phyloP scores from a whole-genome alignment of 306 rosid genomes.

The Cucurbita maxima region DNA sequence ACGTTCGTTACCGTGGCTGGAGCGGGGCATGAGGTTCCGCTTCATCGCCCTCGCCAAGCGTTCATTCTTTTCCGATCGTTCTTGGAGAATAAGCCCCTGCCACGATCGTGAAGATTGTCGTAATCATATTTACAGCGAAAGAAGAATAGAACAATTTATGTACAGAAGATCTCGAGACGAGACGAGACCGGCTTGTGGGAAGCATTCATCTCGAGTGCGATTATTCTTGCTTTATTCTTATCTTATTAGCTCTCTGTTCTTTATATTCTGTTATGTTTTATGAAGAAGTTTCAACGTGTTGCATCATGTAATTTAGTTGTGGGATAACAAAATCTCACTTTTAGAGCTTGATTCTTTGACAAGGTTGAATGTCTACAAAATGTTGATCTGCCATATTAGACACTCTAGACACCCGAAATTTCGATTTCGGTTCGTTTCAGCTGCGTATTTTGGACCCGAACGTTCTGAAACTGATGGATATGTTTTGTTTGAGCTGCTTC shows the following conservation, averaged over 20 bases:
- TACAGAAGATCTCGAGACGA: neutral
- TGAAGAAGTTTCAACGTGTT: neutral
- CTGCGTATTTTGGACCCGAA: too few species aligned
- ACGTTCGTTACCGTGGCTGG: conserved; percentile 73
- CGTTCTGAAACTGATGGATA: neutral
- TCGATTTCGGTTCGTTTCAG: too few species aligned
- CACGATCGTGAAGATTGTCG: conserved; percentile 15
- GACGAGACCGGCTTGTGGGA: conserved; percentile 23
- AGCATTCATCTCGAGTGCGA: conserved; percentile 51
- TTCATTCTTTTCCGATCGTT: conserved; percentile 74
- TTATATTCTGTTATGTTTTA: neutral
- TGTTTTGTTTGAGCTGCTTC: neutral
- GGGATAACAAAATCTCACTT: neutral
- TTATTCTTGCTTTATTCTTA: conserved; percentile 10
- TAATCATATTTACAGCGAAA: conserved; percentile 21
- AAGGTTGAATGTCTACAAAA: neutral
- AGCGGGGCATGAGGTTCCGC: conserved; percentile 97
- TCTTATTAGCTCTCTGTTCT: neutral
- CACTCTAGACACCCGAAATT: neutral
- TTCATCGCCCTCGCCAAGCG: conserved; percentile 74
- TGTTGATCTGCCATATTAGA: neutral
- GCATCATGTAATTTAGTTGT: neutral
- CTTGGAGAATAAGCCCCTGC: conserved; percentile 70
- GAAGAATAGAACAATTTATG: conserved; percentile 16
- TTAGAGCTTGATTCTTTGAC: neutral